Base-by-base conservation (phyloP, 805 yeast species). In the Candida railenensis region DNA sequence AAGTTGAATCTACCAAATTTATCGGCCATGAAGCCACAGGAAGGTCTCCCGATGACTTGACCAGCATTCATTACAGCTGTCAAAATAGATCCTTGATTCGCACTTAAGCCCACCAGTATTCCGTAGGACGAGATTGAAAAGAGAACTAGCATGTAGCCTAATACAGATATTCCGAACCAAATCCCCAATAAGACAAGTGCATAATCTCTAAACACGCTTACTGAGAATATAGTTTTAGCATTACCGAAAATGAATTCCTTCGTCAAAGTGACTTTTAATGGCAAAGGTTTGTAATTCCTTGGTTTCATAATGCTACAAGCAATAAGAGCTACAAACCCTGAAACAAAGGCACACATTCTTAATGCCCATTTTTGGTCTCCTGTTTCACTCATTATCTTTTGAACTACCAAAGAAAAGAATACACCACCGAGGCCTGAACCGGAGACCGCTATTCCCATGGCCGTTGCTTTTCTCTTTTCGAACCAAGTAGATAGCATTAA, bases 371-470 rank as follows among this genome's bases (percentile, higher is more conserved):
- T 54, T 40, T 66, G 71, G 50, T 67, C 63, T 1, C 79, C 80
- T 19, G 76, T 66, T 14, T 49, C 54, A 39, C 64, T 57, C 36
- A 76, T 68, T 37, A 78, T 58, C 44, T 61, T 58, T 46, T 71
- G 67, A 42, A 74, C 57, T 36, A 67, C 66, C 50, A 78, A 65
- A 7, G 81, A 70, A 56, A 70, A 77, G 16, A 71, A 61, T 4
- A 78, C 58, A n/a, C 83, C 83, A 3, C 83, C 84, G 1, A 75
- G 47, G 12, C 80, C 78, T 4, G 80, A 65, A 1, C 84, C 84
- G 1, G 75, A 55, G 5, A 72, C 73, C 3, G 68, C 59, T 15
- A 80, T 63, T 2, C 82, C 83, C 55, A 71, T 59, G 2, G 81
- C 81, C 25, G 77, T 61, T 1, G 80, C 73, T 34, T 73, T 62